A percentile compares a stretch with the other conserved stretches of the same genome.
Conservation (phyloP, 306 rosid genomes). For the Cucurbita ficifolia region DNA sequence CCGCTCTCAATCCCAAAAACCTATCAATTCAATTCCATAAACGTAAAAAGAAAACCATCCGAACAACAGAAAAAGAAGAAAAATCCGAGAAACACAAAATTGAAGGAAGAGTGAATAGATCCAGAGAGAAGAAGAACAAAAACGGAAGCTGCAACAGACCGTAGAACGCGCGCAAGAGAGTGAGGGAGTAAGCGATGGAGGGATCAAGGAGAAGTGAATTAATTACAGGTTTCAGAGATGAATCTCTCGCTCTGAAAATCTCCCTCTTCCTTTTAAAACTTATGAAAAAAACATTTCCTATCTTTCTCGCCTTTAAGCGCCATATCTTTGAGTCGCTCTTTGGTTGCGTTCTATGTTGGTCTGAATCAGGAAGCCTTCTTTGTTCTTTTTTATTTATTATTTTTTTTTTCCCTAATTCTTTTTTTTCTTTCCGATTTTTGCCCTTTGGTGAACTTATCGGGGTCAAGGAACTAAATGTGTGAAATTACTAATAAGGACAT, state of each 20-base stretch:
- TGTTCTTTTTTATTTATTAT: constrained; percentile 3
- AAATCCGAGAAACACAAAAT: constrained; percentile 21
- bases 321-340: constrained; percentile 16
- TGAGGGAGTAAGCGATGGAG: constrained; percentile 6
- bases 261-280: constrained; percentile 1
- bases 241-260: constrained; percentile 5
- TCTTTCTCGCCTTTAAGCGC: not conserved
- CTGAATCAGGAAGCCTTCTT: constrained; percentile 39
- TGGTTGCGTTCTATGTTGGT: constrained; percentile 44
- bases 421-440: not conserved
- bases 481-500: not conserved
- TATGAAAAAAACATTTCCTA: not conserved
- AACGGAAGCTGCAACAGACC: constrained; percentile 18
- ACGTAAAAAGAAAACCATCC: not conserved
- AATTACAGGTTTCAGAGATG: constrained; percentile 5
- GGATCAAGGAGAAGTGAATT: constrained; percentile 35
- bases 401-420: not conserved
- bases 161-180: constrained; percentile 15
- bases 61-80: not conserved
- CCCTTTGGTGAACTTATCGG: constrained; percentile 11
- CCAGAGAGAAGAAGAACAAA: constrained; percentile 19
- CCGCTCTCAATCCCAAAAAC: constrained; percentile 11
- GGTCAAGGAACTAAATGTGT: not conserved
- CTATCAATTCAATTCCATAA: constrained; percentile 13
- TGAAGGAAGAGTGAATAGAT: constrained; percentile 35